Percentiles rank a stretch among this genome's conserved stretches.
These are phyloP conservation scores for Moniliophthora roreri DNA, from an alignment of 1,284 basidiomycete genomes.

Conservation along the genomic window DNA sequence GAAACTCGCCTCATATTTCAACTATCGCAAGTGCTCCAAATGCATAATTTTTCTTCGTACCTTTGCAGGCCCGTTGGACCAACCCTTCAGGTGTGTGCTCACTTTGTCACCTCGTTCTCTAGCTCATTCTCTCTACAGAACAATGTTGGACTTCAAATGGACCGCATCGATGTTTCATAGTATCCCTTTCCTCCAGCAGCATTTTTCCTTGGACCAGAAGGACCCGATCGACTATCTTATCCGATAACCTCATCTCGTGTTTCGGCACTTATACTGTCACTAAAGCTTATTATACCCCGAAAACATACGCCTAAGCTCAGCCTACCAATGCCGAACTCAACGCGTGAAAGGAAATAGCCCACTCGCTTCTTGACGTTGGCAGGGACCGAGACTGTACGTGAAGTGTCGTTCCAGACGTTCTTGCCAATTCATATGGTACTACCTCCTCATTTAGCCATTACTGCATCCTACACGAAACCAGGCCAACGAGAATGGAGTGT, in stretches of 20 bases:
- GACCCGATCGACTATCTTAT: too few species aligned
- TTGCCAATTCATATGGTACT: slow-evolving; percentile 25
- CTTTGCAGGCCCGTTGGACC: too few species aligned
- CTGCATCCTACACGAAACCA: slow-evolving; percentile 36
- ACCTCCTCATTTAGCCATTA: too few species aligned
- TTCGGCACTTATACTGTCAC: slow-evolving; percentile 31
- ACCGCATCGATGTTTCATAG: too few species aligned
- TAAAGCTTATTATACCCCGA: slow-evolving; percentile 27
- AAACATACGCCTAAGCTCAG: slow-evolving; percentile 35
- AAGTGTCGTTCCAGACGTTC: slow-evolving; percentile 25
- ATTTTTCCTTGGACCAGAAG: not conserved
- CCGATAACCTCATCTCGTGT: slow-evolving; percentile 12
- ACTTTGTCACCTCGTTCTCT: too few species aligned
- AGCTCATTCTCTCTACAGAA: too few species aligned
- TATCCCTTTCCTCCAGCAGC: not conserved
- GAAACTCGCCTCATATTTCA: too few species aligned
- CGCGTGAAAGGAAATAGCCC: slow-evolving; percentile 30
- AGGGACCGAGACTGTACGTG: slow-evolving; percentile 33
- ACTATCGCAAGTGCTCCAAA: too few species aligned
- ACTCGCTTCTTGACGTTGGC: slow-evolving; percentile 29
- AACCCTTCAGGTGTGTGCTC: too few species aligned
- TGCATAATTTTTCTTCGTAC: too few species aligned
- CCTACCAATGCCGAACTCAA: slow-evolving; percentile 28
- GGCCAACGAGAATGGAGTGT: slow-evolving; percentile 20
- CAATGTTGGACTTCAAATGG: too few species aligned